A percentile compares a stretch with the other conserved stretches of the same genome.
These are phyloP conservation scores for Exobasidium rhododendri DNA, from an alignment of 1,284 basidiomycete genomes.

Conservation along the genomic window DNA sequence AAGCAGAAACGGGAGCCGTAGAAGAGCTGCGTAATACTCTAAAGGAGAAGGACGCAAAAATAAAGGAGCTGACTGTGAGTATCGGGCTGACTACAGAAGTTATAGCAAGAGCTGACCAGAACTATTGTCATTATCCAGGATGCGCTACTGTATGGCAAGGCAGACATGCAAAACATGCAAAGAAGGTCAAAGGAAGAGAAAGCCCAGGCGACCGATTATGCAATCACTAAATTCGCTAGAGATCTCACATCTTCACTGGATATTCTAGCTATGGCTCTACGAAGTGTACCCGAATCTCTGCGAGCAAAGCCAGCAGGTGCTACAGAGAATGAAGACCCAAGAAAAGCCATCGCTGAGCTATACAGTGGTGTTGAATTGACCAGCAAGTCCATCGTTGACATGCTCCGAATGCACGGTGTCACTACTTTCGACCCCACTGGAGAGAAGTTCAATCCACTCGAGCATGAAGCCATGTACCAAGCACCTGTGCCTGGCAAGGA, in stretches of 20 bases:
- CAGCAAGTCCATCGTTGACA: constrained; percentile 81
- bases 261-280: constrained; percentile 80
- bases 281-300: constrained; percentile 66
- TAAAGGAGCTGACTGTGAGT: constrained; percentile 46
- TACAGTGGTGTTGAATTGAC: constrained; percentile 88
- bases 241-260: constrained; percentile 90
- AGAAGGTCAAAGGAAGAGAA: constrained; percentile 85
- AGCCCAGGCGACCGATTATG: constrained; percentile 85
- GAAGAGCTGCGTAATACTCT: constrained; percentile 36
- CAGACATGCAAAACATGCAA: constrained; percentile 92
- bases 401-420: constrained; percentile 85
- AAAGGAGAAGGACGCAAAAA: constrained; percentile 52
- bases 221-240: constrained; percentile 81
- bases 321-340: constrained; percentile 37
- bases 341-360: constrained; percentile 41
- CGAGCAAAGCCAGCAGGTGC: constrained; percentile 54
- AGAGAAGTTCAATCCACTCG: constrained; percentile 88
- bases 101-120: no score
- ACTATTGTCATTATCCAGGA: constrained; percentile 25
- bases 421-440: constrained; percentile 87
- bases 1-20: constrained; percentile 9
- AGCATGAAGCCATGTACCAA: constrained; percentile 92
- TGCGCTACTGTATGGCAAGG: constrained; percentile 57
- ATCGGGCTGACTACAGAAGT: background rate
- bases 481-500: constrained; percentile 81